Evolutionary conservation across 345 rosid genomes (phyloP).

Genomic region (Limnanthes douglasii): DNA sequence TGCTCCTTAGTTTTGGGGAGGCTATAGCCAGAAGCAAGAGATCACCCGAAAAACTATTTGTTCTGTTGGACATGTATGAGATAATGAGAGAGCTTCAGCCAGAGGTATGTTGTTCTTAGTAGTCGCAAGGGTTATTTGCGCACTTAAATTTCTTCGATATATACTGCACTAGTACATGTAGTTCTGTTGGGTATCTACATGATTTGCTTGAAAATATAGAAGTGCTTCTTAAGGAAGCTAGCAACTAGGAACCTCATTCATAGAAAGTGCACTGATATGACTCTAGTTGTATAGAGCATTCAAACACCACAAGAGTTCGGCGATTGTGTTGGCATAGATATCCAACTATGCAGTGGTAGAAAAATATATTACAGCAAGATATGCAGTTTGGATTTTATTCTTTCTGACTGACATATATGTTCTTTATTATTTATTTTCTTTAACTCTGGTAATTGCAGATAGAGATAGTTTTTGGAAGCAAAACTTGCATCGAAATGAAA

Average conservation of each 20-base stretch:
- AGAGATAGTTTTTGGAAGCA: constrained; percentile 41
- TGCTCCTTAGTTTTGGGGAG: constrained; percentile 92
- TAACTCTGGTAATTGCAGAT: constrained; percentile 21
- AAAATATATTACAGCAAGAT: not conserved
- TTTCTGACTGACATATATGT: no score
- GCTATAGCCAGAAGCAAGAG: constrained; percentile 96
- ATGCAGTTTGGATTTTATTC: not conserved
- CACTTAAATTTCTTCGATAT: not conserved
- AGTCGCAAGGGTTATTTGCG: not conserved
- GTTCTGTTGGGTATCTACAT: no score
- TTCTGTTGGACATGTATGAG: constrained; percentile 93
- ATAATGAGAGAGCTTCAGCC: constrained; percentile 89
- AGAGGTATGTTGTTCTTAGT: constrained; percentile 39
- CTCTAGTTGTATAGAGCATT: no score
- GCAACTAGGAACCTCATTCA: no score
- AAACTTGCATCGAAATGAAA: constrained; percentile 68
- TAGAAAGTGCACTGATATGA: no score
- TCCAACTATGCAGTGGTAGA: not conserved
- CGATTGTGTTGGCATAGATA: no score
- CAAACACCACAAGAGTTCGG: no score
- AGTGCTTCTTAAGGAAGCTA: no score
- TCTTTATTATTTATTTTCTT: constrained; percentile 2
- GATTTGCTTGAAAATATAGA: no score
- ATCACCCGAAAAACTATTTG: constrained; percentile 90
- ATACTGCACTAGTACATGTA: no score